These are phyloP conservation scores for Themeda triandra DNA, from an alignment of 176 grass and related monocot species.

Conservation along the genomic window DNA sequence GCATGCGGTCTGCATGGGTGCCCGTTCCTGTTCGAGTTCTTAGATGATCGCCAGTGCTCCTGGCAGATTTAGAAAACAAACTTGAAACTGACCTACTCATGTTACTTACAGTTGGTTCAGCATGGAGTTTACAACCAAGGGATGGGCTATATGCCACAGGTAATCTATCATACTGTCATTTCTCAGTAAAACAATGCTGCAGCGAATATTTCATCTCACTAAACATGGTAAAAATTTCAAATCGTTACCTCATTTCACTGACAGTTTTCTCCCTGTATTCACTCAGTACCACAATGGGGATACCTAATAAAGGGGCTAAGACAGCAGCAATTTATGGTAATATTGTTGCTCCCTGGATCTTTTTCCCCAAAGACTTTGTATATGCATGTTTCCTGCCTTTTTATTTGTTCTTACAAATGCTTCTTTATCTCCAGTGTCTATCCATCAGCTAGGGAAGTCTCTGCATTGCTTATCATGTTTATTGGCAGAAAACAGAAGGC, in stretches of 20 bases:
- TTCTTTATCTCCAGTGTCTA: slow-evolving; percentile 30
- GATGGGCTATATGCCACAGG: slow-evolving; percentile 97
- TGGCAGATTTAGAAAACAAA: background rate
- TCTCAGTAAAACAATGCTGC: slow-evolving; percentile 9
- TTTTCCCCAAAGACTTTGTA: background rate
- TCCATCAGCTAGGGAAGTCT: slow-evolving; percentile 31
- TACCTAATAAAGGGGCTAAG: slow-evolving; percentile 13
- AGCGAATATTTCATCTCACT: slow-evolving; percentile 5
- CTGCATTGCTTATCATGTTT: slow-evolving; percentile 29
- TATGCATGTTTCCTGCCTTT: background rate
- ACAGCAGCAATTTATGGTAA: slow-evolving; percentile 17
- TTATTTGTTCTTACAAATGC: slow-evolving; percentile 14
- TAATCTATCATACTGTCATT: slow-evolving; percentile 27
- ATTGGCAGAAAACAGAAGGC: slow-evolving; percentile 31
- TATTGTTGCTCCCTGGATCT: slow-evolving; percentile 3
- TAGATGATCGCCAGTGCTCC: background rate
- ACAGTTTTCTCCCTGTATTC: background rate
- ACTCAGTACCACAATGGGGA: slow-evolving; percentile 77
- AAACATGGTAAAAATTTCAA: slow-evolving; percentile 10
- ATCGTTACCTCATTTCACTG: background rate
- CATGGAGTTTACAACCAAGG: slow-evolving; percentile 78
- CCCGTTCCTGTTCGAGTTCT: background rate
- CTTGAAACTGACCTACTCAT: slow-evolving; percentile 13
- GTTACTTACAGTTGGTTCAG: slow-evolving; percentile 61
- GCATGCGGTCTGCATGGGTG: background rate